Evolutionary conservation across 352 stramenopile genomes (phyloP), one percentile per base, ranked within the genome.

Genomic region (Globisporangium uncinulatum): DNA sequence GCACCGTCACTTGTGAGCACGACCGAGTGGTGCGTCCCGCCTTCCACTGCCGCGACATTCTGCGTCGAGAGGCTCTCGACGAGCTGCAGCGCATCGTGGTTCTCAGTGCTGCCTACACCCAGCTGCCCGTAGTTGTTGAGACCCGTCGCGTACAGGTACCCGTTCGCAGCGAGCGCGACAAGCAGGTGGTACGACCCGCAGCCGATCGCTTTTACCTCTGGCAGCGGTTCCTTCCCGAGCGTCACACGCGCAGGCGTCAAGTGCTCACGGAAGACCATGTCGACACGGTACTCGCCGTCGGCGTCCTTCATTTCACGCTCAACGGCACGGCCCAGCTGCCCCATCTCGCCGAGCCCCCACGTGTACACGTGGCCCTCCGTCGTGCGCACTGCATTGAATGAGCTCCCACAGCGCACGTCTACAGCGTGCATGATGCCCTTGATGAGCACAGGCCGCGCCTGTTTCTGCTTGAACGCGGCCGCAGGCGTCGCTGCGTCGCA

Each of bases 81-180:
- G 45, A 93, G 77, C 61, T 89, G 76, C 43, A 89, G 59, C 51
- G 81, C 73, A 5, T 55, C 61, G 57, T 71, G 79, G 65, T 93
- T 93, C 31, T 79, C 77, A 32, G 75, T 88, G 68, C 89, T 86
- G 17, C 94, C 94, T 45, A 97, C 72, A n/a, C 97, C 97, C 20
- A 99, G 63, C 67, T 99, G 97, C 10, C 96, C 97, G 71, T 98
- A 99, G 56, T 98, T 96, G 80, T 98, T 99, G 6, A 98, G 77
- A 6, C 97, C 97, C 52, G 77, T 92, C 6, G 83, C 78, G 74
- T 97, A 99, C 4, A 98, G 66, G 57, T 88, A 86, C 31, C 83
- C 83, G 46, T 82, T 87, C 29, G 69, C 55, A 41, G 71, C 78
- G 31, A 83, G 54, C 19, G 69, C 67, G 11, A 97, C 78, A 13